A percentile compares a stretch with the other conserved stretches of the same genome.
Evolutionary conservation across 2,329 filamentous ascomycete species (phyloP).

Genomic region (Sporothrix euskadiensis): DNA sequence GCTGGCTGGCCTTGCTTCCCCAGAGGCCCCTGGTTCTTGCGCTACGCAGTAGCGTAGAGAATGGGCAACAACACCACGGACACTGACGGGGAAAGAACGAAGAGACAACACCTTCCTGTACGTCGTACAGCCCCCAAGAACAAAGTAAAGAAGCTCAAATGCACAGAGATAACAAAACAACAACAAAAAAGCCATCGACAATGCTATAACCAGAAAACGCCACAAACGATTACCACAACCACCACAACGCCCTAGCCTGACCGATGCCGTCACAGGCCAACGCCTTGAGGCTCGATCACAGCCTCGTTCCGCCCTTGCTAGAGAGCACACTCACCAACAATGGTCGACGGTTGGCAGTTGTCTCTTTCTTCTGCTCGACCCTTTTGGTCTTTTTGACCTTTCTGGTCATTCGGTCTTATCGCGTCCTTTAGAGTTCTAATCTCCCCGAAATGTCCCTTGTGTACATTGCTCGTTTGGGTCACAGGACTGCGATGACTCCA

Average conservation of each 20-base stretch:
- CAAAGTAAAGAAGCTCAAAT: background rate
- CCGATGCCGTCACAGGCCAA: conserved; percentile 16
- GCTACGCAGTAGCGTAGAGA: conserved; percentile 27
- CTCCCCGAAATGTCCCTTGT: background rate
- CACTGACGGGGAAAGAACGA: background rate
- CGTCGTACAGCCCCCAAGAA: conserved; percentile 13
- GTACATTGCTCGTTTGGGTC: background rate
- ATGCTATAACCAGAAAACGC: background rate
- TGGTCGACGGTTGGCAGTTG: background rate
- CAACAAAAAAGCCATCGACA: background rate
- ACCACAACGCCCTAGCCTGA: background rate
- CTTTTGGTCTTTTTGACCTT: background rate
- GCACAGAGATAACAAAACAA: background rate
- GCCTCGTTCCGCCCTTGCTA: conserved; percentile 7
- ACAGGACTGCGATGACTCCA: conserved; percentile 20
- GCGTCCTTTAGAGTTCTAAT: background rate
- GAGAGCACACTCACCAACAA: conserved; percentile 13
- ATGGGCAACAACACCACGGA: background rate
- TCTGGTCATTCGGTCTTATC: background rate
- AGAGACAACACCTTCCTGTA: conserved; percentile 10
- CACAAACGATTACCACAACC: background rate
- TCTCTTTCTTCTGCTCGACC: too few species aligned
- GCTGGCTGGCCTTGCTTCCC: background rate
- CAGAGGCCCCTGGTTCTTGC: conserved; percentile 15
- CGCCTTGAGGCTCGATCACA: background rate